Evolutionary conservation across 305 asterid genomes (phyloP).

Genomic region (Solanum hybrid): DNA sequence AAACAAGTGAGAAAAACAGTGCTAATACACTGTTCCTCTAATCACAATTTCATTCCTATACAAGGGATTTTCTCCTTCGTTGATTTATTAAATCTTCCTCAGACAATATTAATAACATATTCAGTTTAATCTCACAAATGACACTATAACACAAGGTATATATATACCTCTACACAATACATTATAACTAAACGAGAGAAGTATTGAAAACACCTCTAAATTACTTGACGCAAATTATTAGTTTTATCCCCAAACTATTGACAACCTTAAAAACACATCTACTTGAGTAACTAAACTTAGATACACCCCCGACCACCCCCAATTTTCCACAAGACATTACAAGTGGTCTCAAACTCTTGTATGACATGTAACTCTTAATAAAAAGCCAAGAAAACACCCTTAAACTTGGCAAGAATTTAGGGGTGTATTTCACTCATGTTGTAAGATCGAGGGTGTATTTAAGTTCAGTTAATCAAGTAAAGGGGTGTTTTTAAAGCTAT

Average conservation of each 20-base stretch:
- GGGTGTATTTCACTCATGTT: background rate
- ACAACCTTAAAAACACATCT: background rate
- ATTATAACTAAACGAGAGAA: background rate
- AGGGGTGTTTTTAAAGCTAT: no score
- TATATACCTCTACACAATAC: background rate
- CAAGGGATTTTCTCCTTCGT: background rate
- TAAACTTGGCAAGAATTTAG: no score
- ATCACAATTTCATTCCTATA: background rate
- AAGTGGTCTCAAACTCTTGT: background rate
- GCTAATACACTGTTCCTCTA: background rate
- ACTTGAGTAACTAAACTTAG: background rate
- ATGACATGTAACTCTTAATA: background rate
- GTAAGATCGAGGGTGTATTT: background rate
- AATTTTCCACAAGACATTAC: background rate
- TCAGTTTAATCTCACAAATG: background rate
- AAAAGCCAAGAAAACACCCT: background rate
- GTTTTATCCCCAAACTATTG: background rate
- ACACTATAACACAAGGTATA: background rate
- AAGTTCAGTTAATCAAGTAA: no score
- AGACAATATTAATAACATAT: background rate
- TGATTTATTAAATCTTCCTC: background rate
- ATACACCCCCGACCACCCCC: background rate
- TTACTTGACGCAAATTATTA: background rate
- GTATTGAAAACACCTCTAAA: no score
- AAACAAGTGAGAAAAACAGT: background rate